These are phyloP conservation scores for Russula sp. DNA, from an alignment of 768 basidiomycete species.

Conservation along the genomic window DNA sequence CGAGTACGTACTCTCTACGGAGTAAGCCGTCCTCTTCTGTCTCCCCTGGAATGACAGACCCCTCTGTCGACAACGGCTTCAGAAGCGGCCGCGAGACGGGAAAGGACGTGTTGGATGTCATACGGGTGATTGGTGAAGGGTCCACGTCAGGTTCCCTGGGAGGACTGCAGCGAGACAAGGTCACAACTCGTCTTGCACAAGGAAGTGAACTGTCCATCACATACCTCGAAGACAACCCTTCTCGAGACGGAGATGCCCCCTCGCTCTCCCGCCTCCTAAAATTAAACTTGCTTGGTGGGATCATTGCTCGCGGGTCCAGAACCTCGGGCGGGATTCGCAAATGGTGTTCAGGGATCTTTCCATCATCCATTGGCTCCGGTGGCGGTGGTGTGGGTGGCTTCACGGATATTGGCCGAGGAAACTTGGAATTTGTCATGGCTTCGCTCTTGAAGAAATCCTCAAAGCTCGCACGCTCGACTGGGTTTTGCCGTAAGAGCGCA, in stretches of 20 bases:
- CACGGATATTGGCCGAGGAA: conserved; percentile 47
- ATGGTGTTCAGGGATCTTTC: conserved; percentile 64
- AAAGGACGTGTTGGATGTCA: neutral
- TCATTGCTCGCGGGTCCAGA: conserved; percentile 72
- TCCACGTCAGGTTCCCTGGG: neutral
- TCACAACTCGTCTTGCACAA: neutral
- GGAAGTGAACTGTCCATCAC: neutral
- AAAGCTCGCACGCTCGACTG: conserved; percentile 79
- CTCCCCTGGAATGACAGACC: conserved; percentile 73
- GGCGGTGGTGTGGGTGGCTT: conserved; percentile 29
- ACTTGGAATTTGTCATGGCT: conserved; percentile 72
- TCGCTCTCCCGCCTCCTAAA: conserved; percentile 42
- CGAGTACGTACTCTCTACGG: conserved; percentile 87
- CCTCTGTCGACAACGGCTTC: conserved; percentile 44
- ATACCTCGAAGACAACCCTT: conserved; percentile 12
- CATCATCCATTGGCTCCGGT: conserved; percentile 25
- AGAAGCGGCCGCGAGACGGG: conserved; percentile 1
- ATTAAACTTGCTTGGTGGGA: conserved; percentile 76
- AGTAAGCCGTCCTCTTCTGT: conserved; percentile 78
- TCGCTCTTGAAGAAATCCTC: conserved; percentile 87
- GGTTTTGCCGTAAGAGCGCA: conserved; percentile 73
- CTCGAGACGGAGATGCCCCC: conserved; percentile 6
- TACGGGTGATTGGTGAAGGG: neutral
- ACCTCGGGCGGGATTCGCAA: conserved; percentile 73
- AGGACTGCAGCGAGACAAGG: neutral